These are phyloP conservation scores for Aspergillus proliferans DNA, from an alignment of 2,329 filamentous ascomycete genomes.

Conservation along the genomic window DNA sequence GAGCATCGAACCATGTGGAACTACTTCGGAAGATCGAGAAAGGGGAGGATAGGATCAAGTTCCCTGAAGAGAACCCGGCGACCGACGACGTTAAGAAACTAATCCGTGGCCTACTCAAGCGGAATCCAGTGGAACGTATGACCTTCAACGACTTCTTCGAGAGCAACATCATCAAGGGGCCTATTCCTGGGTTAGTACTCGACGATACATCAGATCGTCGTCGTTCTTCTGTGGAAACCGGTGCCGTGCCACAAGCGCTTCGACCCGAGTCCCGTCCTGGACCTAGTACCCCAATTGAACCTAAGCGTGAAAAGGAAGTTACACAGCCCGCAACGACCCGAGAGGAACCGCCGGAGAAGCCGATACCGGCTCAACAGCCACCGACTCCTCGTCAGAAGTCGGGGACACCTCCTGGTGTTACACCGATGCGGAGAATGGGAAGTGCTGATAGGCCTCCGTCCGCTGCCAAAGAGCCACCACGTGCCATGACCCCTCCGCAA, in stretches of 20 bases:
- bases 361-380: constrained; percentile 32
- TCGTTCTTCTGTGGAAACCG: constrained; percentile 14
- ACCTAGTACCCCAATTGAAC: constrained; percentile 8
- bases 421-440: constrained; percentile 26
- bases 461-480: constrained; percentile 19
- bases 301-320: constrained; percentile 17
- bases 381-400: constrained; percentile 22
- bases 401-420: constrained; percentile 22
- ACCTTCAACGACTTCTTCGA: constrained; percentile 81
- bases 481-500: constrained; percentile 21
- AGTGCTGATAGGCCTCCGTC: constrained; percentile 28
- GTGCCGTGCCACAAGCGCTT: constrained; percentile 6
- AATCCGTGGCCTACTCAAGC: constrained; percentile 74
- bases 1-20: constrained; percentile 90
- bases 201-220: constrained; percentile 48
- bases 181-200: constrained; percentile 74
- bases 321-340: constrained; percentile 16
- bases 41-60: constrained; percentile 77
- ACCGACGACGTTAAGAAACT: constrained; percentile 73
- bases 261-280: constrained; percentile 14
- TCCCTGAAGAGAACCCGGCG: constrained; percentile 65
- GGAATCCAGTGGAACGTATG: constrained; percentile 76
- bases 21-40: constrained; percentile 86
- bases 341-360: constrained; percentile 7
- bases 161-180: constrained; percentile 63